Base-by-base conservation (phyloP, 805 yeast species). In the Priceomyces castillae region DNA sequence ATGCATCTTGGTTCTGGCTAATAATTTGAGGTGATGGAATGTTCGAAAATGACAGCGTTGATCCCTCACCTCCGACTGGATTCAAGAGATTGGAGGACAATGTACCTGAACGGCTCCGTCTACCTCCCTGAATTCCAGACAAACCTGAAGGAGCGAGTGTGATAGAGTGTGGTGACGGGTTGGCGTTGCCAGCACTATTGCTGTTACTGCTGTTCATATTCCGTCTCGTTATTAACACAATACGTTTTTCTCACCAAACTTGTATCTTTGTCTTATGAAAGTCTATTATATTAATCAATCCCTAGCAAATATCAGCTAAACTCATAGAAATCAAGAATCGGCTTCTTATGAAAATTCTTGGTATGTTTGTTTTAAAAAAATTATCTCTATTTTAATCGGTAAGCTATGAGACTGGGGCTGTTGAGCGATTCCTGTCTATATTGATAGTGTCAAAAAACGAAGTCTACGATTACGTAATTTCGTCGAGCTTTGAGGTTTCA, bases 81-180 rank as follows among this genome's bases (percentile, higher is more conserved):
- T 53, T 51, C 38, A 59, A 45, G 44, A 82, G 72, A 38, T 83
- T 66, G 16, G 90, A 81, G 7, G 94, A 92, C 38, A 86, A 65
- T 11, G 95, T 86, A 2, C 94, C 94, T 2, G 94, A 86, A 50
- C 95, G 74, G 36, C 85, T 80, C 48, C 94, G 74, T 71, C 52
- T 71, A 51, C 51, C 61, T 58, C 48, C 62, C 52, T 23, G 62
- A 53, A 44, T 65, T 16, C 37, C 54, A 47, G 23, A 44, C 51
- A 30, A 60, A 60, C 35, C 46, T 12, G 64, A 57, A 12, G 65
- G 59, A 9, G 68, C 60, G 35, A 63, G 51, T 16, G 64, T 55
- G 18, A 62, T 60, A 11, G 62, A 37, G 16, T 67, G 68, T n/a
- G 68, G 67, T n/a, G 66, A 59, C 31, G 59, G 60, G 39, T 57